phyloP scores from a whole-genome alignment of 1,284 basidiomycete genomes.

The Cutaneotrichosporon sp. region DNA sequence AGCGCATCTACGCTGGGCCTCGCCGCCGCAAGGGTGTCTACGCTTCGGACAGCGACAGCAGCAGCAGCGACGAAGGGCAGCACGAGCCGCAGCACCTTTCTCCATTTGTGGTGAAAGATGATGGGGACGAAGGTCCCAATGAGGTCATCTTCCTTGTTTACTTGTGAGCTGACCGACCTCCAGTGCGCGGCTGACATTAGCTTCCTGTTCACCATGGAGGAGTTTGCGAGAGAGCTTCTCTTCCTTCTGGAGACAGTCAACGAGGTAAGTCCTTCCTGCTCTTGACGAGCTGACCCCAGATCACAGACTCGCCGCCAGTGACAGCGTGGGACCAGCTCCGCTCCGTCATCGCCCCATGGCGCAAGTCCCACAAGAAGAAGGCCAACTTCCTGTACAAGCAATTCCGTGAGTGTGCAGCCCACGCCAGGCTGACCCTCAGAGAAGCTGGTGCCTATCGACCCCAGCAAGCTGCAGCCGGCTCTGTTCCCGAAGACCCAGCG shows the following conservation, averaged over 20 bases:
- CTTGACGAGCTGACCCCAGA: conserved; percentile 28
- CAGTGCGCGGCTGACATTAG: conserved; percentile 59
- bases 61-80: conserved; percentile 20
- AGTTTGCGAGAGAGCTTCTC: conserved; percentile 79
- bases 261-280: conserved; percentile 46
- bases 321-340: conserved; percentile 38
- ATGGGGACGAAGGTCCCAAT: conserved; percentile 42
- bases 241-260: conserved; percentile 78
- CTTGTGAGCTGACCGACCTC: conserved; percentile 62
- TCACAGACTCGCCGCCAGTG: conserved; percentile 31
- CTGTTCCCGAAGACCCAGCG: conserved; percentile 77
- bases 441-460: conserved; percentile 63
- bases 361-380: not conserved
- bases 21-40: conserved; percentile 35
- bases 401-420: conserved; percentile 33
- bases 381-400: conserved; percentile 41
- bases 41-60: conserved; percentile 33
- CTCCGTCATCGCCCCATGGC: conserved; percentile 28
- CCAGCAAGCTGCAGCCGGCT: conserved; percentile 61
- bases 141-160: conserved; percentile 78
- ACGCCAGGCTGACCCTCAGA: conserved; percentile 53
- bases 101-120: not conserved
- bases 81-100: conserved; percentile 14
- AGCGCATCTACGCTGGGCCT: conserved; percentile 68
- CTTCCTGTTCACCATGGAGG: conserved; percentile 90